phyloP scores from a whole-genome alignment of 495 filamentous ascomycete species.

The Astrothelium subdiscretum region DNA sequence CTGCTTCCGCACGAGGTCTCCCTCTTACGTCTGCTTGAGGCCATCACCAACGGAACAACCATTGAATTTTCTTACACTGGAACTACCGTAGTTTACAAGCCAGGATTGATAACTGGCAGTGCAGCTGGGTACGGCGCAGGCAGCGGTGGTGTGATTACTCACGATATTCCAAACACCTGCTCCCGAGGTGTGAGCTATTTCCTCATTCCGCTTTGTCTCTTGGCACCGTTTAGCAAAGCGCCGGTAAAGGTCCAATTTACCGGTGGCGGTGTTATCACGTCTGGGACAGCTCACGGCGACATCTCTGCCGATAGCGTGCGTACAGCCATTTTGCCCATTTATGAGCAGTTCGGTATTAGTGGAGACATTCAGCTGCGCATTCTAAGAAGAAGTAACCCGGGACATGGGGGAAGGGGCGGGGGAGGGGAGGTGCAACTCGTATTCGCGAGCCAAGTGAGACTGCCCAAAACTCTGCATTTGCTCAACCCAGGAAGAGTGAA shows the following conservation, averaged over 20 bases:
- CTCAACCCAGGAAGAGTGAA: constrained; percentile 81
- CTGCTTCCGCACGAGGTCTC: constrained; percentile 88
- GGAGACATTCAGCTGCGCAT: constrained; percentile 81
- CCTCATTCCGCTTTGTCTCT: constrained; percentile 73
- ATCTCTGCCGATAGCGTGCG: constrained; percentile 85
- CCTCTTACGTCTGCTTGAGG: constrained; percentile 86
- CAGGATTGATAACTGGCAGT: constrained; percentile 80
- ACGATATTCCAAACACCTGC: constrained; percentile 64
- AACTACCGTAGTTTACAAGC: constrained; percentile 80
- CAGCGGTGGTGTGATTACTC: constrained; percentile 58
- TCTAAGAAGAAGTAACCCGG: constrained; percentile 62
- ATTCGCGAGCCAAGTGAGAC: constrained; percentile 80
- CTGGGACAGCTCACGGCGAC: constrained; percentile 67
- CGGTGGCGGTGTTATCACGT: constrained; percentile 88
- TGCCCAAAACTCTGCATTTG: constrained; percentile 86
- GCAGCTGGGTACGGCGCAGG: constrained; percentile 52
- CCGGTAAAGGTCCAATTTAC: constrained; percentile 79
- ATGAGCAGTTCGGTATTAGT: constrained; percentile 78
- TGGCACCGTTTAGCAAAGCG: constrained; percentile 87
- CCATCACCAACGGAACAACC: constrained; percentile 85
- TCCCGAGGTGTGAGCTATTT: constrained; percentile 82
- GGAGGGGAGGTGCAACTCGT: constrained; percentile 86
- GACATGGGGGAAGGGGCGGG: constrained; percentile 59
- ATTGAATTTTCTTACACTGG: constrained; percentile 94
- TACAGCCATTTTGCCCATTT: constrained; percentile 82